These are phyloP conservation scores for Vaccinium darrowii DNA, from an alignment of 148 eudicot genomes.

Conservation along the genomic window DNA sequence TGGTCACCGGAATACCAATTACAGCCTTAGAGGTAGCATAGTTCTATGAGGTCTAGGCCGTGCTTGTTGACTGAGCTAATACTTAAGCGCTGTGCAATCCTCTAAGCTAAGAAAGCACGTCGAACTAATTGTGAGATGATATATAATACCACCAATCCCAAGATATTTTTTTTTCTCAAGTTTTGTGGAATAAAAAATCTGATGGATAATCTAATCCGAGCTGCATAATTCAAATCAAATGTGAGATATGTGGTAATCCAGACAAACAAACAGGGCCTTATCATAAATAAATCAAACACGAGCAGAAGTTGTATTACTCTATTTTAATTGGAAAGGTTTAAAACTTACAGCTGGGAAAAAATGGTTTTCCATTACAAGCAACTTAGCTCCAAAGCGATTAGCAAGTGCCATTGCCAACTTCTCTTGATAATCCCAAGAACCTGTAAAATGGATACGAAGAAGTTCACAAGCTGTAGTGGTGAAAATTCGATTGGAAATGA, in stretches of 20 bases:
- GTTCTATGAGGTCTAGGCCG: not conserved
- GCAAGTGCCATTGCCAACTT: conserved; percentile 9
- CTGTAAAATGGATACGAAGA: not conserved
- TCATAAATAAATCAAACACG: not conserved
- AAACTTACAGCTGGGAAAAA: not conserved
- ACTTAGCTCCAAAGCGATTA: not conserved
- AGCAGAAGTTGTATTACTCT: not conserved
- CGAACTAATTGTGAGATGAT: not conserved
- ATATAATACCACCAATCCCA: not conserved
- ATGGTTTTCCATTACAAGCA: not conserved
- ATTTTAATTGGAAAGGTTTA: not conserved
- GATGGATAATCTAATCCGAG: not conserved
- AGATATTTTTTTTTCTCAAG: not conserved
- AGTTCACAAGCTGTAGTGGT: not conserved
- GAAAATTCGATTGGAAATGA: not conserved
- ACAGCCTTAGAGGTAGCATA: not conserved
- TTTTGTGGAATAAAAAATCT: not conserved
- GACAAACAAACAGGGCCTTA: not conserved
- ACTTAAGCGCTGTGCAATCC: not conserved
- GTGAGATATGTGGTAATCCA: not conserved
- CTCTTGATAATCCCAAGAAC: not conserved
- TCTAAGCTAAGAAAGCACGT: not conserved
- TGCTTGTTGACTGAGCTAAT: not conserved
- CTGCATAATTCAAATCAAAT: not conserved
- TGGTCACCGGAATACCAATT: not conserved